Base-by-base conservation (phyloP, 2,329 filamentous ascomycete species). In the Aspergillus spinulosporus region DNA sequence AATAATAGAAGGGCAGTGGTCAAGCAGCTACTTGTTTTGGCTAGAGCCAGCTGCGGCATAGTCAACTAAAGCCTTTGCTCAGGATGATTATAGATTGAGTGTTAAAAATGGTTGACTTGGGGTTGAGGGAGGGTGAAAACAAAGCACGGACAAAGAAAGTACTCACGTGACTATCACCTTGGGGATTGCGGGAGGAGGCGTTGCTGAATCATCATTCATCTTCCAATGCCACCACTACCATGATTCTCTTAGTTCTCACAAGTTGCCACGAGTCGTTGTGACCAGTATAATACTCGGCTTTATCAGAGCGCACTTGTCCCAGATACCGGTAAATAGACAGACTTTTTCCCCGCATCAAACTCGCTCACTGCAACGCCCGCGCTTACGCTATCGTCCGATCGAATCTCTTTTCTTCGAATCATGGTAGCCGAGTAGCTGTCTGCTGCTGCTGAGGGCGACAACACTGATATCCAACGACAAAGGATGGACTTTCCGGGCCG, bases 401-500 rank as follows among this genome's bases (percentile, higher is more conserved):
- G 32, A 47, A 40, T 51, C 46, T 42, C 48, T 56, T 43, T 31
- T 47, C 49, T 49, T 37, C 48, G 57, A 64, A 60, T 31, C 52
- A 67, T 66, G 64, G 58, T 59, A 68, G 57, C 55, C 66, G 63
- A 65, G 45, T 44, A 28, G 34, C 39, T 26, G 49, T 32, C 59
- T 49, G 46, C 61, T 59, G 45, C 62, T 62, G 59, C 59, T 56
- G 56, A 63, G 42, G 43, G 59, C 47, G 54, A 59, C 52, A 49
- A 44, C 51, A 58, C 64, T 54, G 54, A 62, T 54, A 53, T 42
- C 44, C 36, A 40, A 31, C 43, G 44, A 57, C 37, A 5, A 64
- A 53, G 21, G 1, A 70, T 74, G 71, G 71, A 72, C 7, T 62
- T 60, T 54, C 63, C 62, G 40, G 58, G 59, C 44, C 62, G 63